Conservation (phyloP, 1,139 yeast genomes). For the Saccharomyces hybrid region DNA sequence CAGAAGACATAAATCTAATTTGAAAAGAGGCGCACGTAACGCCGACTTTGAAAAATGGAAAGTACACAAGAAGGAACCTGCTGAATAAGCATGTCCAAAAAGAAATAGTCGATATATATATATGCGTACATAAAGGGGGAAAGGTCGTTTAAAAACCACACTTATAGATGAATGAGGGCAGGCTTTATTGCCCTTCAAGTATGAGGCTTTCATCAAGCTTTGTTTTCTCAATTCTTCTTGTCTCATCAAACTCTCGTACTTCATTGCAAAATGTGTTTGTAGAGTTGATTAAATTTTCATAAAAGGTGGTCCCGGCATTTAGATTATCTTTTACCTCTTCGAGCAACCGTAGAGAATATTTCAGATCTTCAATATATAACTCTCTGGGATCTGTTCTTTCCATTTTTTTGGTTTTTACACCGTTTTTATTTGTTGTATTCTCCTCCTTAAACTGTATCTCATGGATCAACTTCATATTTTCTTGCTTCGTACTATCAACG, state of each 20-base stretch:
- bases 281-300: conserved; percentile 51
- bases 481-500: conserved; percentile 29
- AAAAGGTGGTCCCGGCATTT: conserved; percentile 64
- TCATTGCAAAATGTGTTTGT: not conserved
- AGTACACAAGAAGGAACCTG: not conserved
- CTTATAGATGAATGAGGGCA: not conserved
- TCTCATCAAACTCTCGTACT: conserved; percentile 7
- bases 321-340: conserved; percentile 44
- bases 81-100: conserved; percentile 8
- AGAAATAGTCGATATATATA: not conserved
- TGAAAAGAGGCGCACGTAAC: conserved; percentile 38
- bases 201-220: not conserved
- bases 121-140: not conserved
- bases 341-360: conserved; percentile 17
- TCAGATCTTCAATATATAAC: conserved; percentile 23
- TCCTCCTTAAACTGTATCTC: conserved; percentile 29
- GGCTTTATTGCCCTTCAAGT: not conserved
- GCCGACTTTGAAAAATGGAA: conserved; percentile 40
- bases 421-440: not conserved
- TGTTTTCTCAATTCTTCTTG: conserved; percentile 2
- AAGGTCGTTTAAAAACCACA: not conserved
- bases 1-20: conserved; percentile 48
- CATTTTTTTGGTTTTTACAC: not conserved
- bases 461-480: conserved; percentile 44
- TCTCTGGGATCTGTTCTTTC: conserved; percentile 17